Base-by-base conservation (phyloP, 1,284 basidiomycete genomes). In the Marasmius sp. region DNA sequence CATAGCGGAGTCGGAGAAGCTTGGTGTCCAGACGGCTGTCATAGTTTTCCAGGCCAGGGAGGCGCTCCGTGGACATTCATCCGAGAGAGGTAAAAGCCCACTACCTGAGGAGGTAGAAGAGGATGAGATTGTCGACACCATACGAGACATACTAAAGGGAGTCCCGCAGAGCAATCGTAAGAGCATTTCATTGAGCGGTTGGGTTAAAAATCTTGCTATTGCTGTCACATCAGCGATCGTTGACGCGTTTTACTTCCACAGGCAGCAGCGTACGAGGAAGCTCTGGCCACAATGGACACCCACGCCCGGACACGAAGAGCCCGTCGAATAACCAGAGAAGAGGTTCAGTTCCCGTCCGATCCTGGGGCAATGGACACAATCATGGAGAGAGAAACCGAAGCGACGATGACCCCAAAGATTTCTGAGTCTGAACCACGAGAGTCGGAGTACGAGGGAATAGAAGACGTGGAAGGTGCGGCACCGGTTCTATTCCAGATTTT, bases 1-100 rank as follows among this genome's bases (percentile, higher is more conserved):
- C 2, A 66, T 81, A 55, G 72, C 73, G 9, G 86, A 87, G 67
- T 81, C 81, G 47, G 70, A 74, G 51, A 73, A 73, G 9, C 75
- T 87, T 39, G 84, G 84, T 0, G 72, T 84, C 65, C 78, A 81
- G 65, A 80, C 80, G 0, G 76, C 80, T 0, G 67, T 85, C 7
- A 74, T 79, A 34, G 66, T 85, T 41, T 82, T 82, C 39, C 76
- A 75, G 9, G 81, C 82, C 1, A 77, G 82, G n/a, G 82, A 84
- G 63, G 70, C 71, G 14, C 72, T 67, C 8, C 61, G 53, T 52
- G 72, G 37, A 8, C 57, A 48, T 59, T 64, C 52, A 38, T 61
- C 45, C 57, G 49, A 64, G 39, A 61, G 59, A 61, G 41, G 56
- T 11, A 61, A 59, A 55, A 65, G 62, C 61, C 66, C 65, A 18